Evolutionary conservation across 176 grass and related monocot genomes (phyloP).

Genomic region (Hyparrhenia diplandra): DNA sequence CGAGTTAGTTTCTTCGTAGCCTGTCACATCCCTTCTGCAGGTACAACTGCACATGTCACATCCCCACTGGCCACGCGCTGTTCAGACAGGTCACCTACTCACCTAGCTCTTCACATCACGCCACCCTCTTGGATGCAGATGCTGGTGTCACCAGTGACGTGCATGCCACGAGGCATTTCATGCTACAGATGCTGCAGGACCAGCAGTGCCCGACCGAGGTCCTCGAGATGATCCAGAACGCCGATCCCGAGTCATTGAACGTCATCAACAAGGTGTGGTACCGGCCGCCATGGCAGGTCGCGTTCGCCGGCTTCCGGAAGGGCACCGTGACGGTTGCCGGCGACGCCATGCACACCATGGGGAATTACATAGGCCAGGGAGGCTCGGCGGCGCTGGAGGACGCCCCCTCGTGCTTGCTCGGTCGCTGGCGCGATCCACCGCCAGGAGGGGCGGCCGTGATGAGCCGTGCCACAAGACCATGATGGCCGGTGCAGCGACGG

Average conservation of each 20-base stretch:
- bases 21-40: background rate
- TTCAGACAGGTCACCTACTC: too few species aligned
- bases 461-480: too few species aligned
- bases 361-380: too few species aligned
- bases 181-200: conserved; percentile 5
- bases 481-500: too few species aligned
- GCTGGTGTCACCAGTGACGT: too few species aligned
- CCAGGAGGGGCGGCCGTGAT: too few species aligned
- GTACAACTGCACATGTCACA: too few species aligned
- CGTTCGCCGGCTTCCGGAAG: conserved; percentile 6
- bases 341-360: too few species aligned
- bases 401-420: background rate
- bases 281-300: conserved; percentile 42
- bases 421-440: conserved; percentile 54
- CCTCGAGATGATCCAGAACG: conserved; percentile 17
- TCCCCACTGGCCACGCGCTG: too few species aligned
- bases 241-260: conserved; percentile 27
- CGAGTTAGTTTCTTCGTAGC: conserved; percentile 12
- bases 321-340: background rate
- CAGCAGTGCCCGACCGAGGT: conserved; percentile 4
- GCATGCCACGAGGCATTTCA: background rate
- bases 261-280: conserved; percentile 2
- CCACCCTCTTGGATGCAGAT: too few species aligned
- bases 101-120: too few species aligned
- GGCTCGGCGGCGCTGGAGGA: too few species aligned